Base-by-base conservation (phyloP, 176 grass and related monocot species). In the Oropetium thomaeum region DNA sequence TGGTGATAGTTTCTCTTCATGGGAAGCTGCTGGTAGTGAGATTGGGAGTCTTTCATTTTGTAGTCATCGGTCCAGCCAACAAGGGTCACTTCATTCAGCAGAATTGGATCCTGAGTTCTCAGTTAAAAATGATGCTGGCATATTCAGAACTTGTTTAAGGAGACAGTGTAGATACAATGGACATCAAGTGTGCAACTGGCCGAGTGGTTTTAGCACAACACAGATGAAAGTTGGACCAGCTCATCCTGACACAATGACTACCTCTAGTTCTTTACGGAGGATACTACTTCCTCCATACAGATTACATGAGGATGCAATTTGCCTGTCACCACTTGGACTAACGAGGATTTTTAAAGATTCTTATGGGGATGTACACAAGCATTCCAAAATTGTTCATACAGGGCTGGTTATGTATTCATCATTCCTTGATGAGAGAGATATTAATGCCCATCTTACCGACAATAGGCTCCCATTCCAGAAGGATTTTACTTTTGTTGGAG, bases 321-420 rank as follows among this genome's bases (percentile, higher is more conserved):
- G 81, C 67, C 39, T 98, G 75, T 98, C 91, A 67, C 86, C 91
- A n/a, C 89, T 98, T 92, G 95, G 91, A 75, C 72, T 98, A 52
- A 92, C 49, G 12, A 81, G 91, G 48, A 55, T 92, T 67, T 81
- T 89, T 66, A 89, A 83, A 88, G 76, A 69, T 77, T 71, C 31
- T 31, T 39, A 67, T 70, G 68, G 29, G 19, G 83, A 87, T 41
- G 81, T 63, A 67, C 79, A 71, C 27, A 83, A 84, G 10, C 58
- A 82, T 77, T n/a, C 66, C 55, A 88, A 75, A 86, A 76, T 98
- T 80, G 44, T 89, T 84, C 91, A 94, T 62, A 82, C 91, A 0
- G 54, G 83, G 23, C 77, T 98, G 57, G 58, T 69, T 70, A 64
- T 92, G 68, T 31, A 59, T 58, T 55, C 83, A 59, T 75, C 68